These are phyloP conservation scores for Suillus subluteus DNA, from an alignment of 768 basidiomycete genomes.

Conservation along the genomic window DNA sequence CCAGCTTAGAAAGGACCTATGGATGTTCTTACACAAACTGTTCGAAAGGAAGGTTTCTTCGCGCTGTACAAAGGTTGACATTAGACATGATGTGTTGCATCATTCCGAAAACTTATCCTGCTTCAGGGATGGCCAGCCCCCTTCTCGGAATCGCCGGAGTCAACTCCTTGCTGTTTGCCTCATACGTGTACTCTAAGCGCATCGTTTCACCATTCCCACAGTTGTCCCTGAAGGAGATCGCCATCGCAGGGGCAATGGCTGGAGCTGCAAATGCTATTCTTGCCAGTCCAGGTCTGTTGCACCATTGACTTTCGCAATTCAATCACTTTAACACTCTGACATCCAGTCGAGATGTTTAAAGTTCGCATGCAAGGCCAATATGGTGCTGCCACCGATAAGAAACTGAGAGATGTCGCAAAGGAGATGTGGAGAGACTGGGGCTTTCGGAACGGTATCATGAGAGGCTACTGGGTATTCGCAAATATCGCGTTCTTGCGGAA, in stretches of 20 bases:
- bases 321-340: background rate
- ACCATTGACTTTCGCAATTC: background rate
- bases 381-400: constrained; percentile 78
- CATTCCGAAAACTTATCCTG: background rate
- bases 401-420: constrained; percentile 64
- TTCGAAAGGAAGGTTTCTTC: constrained; percentile 86
- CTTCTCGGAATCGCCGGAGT: constrained; percentile 93
- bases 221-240: constrained; percentile 77
- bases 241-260: constrained; percentile 88
- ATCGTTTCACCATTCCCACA: constrained; percentile 89
- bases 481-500: background rate
- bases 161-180: constrained; percentile 92
- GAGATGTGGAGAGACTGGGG: constrained; percentile 93
- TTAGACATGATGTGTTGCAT: background rate
- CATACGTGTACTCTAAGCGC: constrained; percentile 82
- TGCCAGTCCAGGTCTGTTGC: constrained; percentile 77
- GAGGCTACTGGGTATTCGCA: constrained; percentile 86
- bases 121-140: constrained; percentile 87
- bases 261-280: constrained; percentile 89
- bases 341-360: constrained; percentile 95
- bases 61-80: constrained; percentile 90
- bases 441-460: constrained; percentile 87
- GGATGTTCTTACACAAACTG: constrained; percentile 84
- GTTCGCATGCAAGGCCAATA: constrained; percentile 98
- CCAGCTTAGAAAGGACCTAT: constrained; percentile 81